Evolutionary conservation across 2,329 filamentous ascomycete species (phyloP).

Genomic region (Phyllosticta citrichinensis): DNA sequence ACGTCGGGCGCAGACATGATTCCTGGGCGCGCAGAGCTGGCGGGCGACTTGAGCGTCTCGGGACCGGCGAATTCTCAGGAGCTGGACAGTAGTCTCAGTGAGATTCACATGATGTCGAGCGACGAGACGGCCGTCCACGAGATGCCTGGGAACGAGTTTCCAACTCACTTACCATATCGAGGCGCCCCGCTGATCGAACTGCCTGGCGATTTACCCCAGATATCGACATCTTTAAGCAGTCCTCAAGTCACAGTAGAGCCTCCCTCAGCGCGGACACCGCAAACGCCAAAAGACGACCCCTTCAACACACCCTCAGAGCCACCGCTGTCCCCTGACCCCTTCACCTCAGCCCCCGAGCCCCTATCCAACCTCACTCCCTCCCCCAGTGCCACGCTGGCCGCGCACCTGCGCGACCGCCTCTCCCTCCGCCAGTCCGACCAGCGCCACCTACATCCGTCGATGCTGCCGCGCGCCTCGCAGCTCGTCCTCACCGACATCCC

Average conservation of each 20-base stretch:
- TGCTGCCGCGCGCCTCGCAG: slow-evolving; percentile 44
- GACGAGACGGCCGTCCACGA: slow-evolving; percentile 26
- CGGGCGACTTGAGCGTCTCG: slow-evolving; percentile 16
- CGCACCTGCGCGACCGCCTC: slow-evolving; percentile 21
- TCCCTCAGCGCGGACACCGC: background rate
- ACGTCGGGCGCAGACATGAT: slow-evolving; percentile 15
- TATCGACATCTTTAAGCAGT: background rate
- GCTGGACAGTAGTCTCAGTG: slow-evolving; percentile 15
- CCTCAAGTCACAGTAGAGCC: background rate
- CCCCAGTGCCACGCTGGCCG: background rate
- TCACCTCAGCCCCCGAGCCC: background rate
- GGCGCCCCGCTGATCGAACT: background rate
- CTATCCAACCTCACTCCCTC: background rate
- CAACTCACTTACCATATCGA: background rate
- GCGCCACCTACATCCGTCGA: slow-evolving; percentile 41
- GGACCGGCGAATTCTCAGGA: slow-evolving; percentile 18
- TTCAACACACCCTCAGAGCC: background rate
- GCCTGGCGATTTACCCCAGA: slow-evolving; percentile 1
- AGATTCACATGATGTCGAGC: slow-evolving; percentile 24
- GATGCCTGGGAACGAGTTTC: slow-evolving; percentile 25
- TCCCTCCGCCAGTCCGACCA: slow-evolving; percentile 24
- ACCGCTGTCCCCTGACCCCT: background rate
- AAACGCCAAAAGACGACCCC: background rate
- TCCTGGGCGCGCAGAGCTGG: slow-evolving; percentile 16
- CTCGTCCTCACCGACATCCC: slow-evolving; percentile 50